A percentile compares a stretch with the other conserved stretches of the same genome.
phyloP scores from a whole-genome alignment of 257 asterid species.

The Petrea volubilis region DNA sequence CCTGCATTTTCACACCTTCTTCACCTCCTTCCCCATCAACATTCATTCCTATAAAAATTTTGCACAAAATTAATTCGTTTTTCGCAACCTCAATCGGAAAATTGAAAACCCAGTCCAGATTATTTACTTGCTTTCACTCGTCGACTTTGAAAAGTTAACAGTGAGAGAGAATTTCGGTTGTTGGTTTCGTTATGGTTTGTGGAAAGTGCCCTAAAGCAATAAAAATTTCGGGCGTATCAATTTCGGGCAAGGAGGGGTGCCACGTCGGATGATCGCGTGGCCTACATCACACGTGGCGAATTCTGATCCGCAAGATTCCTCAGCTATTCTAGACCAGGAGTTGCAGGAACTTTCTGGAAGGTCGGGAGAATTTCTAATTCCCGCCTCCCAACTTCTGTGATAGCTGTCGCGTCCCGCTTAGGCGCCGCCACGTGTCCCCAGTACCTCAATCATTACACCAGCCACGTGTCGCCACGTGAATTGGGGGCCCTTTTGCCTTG shows the following conservation, averaged over 20 bases:
- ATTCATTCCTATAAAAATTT: slow-evolving; percentile 44
- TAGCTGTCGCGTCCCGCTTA: slow-evolving; percentile 15
- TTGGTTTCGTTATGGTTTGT: slow-evolving; percentile 3
- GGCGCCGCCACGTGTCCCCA: slow-evolving; percentile 25
- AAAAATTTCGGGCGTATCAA: slow-evolving; percentile 44
- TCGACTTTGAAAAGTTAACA: not conserved
- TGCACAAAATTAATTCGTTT: not conserved
- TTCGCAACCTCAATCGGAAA: not conserved
- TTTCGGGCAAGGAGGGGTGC: slow-evolving; percentile 33
- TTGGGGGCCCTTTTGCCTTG: not conserved
- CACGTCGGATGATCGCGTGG: slow-evolving; percentile 53
- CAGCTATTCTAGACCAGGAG: slow-evolving; percentile 42
- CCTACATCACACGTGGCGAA: slow-evolving; percentile 38
- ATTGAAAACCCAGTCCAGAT: not conserved
- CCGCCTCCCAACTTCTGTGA: slow-evolving; percentile 19
- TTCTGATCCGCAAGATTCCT: slow-evolving; percentile 29
- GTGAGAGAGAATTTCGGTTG: not conserved
- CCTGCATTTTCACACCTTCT: slow-evolving; percentile 56
- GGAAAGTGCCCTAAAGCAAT: slow-evolving; percentile 34
- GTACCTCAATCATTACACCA: slow-evolving; percentile 5
- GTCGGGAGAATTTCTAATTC: slow-evolving; percentile 30
- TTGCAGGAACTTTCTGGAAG: slow-evolving; percentile 60
- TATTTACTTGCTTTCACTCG: not conserved
- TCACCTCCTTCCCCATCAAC: slow-evolving; percentile 61
- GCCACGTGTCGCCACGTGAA: slow-evolving; percentile 18